Conservation (phyloP, 1,284 basidiomycete genomes). For the Malassezia slooffiae region DNA sequence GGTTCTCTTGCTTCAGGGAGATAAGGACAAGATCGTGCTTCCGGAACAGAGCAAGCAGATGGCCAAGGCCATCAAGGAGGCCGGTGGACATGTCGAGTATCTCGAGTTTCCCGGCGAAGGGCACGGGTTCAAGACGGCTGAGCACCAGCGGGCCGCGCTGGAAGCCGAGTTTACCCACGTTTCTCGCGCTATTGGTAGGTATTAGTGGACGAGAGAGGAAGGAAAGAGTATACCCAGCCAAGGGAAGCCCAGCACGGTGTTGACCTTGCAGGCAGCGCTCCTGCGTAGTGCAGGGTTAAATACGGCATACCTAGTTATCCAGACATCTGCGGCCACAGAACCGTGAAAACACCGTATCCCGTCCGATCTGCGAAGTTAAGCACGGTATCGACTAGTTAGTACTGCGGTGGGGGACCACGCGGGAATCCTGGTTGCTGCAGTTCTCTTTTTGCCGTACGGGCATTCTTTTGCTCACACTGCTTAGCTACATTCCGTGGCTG, state of each 20-base stretch:
- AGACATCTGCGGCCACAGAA: constrained; percentile 64
- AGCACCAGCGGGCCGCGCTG: constrained; percentile 11
- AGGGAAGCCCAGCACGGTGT: too few species aligned
- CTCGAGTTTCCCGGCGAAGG: constrained; percentile 29
- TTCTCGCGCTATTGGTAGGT: too few species aligned
- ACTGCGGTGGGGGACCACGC: constrained; percentile 69
- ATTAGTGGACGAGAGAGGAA: too few species aligned
- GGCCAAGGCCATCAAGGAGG: constrained; percentile 15
- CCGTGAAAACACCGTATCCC: constrained; percentile 65
- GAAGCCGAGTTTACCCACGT: constrained; percentile 13
- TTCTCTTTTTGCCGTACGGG: too few species aligned
- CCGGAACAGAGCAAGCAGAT: constrained; percentile 52
- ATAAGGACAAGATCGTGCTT: constrained; percentile 55
- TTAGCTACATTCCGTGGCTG: too few species aligned
- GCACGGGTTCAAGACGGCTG: constrained; percentile 21
- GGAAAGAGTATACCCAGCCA: too few species aligned
- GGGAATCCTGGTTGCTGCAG: constrained; percentile 67
- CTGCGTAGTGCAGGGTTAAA: too few species aligned
- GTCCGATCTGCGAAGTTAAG: constrained; percentile 66
- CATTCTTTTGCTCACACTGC: too few species aligned
- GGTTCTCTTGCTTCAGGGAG: constrained; percentile 54
- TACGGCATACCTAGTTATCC: too few species aligned
- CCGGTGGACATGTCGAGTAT: constrained; percentile 19
- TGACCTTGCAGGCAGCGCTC: too few species aligned
- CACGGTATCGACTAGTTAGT: constrained; percentile 65